A percentile compares a stretch with the other conserved stretches of the same genome.
phyloP scores from a whole-genome alignment of 2,329 filamentous ascomycete species.

The Aureobasidium sp. region DNA sequence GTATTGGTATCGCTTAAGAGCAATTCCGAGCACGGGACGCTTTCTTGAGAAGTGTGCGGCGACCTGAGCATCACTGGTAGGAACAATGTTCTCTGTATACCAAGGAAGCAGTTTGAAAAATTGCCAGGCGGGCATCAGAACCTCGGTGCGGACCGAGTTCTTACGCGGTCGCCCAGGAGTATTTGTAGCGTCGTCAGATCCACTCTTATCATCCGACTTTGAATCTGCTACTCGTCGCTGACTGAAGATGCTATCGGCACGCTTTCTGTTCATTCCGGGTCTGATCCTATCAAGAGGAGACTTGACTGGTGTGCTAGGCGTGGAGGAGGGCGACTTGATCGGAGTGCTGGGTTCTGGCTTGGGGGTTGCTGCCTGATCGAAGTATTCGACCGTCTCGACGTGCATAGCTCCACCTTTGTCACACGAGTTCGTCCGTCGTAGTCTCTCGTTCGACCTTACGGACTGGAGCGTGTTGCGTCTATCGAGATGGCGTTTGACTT shows the following conservation, averaged over 20 bases:
- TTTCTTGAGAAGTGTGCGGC: constrained; percentile 78
- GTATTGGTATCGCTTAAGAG: constrained; percentile 82
- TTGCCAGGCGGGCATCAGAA: constrained; percentile 94
- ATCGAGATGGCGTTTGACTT: constrained; percentile 68
- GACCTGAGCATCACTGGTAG: constrained; percentile 66
- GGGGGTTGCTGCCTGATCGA: constrained; percentile 20
- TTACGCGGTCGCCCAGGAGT: constrained; percentile 17
- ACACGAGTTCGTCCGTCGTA: constrained; percentile 19
- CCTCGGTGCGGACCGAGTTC: constrained; percentile 56
- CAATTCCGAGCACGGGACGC: constrained; percentile 83
- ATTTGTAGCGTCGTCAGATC: constrained; percentile 30
- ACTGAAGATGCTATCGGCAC: constrained; percentile 45
- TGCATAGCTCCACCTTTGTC: constrained; percentile 34
- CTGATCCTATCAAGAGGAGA: constrained; percentile 26
- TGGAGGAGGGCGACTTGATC: constrained; percentile 11
- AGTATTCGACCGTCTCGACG: constrained; percentile 39
- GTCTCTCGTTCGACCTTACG: constrained; percentile 29
- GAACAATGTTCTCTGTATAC: constrained; percentile 62
- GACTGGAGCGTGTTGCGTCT: constrained; percentile 52
- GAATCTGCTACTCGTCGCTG: constrained; percentile 33
- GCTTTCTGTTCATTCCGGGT: constrained; percentile 32
- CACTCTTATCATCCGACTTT: constrained; percentile 36
- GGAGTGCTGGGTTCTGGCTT: background rate
- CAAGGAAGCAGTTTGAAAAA: constrained; percentile 93
- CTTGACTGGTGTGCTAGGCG: constrained; percentile 23